These are phyloP conservation scores for Lolium perenne DNA, from an alignment of 176 grass and related monocot genomes.

Conservation along the genomic window DNA sequence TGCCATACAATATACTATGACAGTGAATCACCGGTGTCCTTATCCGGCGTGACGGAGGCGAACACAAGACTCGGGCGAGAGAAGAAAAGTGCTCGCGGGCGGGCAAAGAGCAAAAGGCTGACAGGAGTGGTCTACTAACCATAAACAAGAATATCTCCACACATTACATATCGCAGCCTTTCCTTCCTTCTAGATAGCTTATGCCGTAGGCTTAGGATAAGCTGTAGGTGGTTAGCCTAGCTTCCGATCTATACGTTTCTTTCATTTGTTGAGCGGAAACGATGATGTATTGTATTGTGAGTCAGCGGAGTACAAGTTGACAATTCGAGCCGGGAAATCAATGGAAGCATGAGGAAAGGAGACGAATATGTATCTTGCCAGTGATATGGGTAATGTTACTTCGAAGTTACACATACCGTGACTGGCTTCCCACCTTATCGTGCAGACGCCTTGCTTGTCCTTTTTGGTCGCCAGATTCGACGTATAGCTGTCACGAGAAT, in stretches of 20 bases:
- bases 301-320: background rate
- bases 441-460: no score
- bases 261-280: constrained; percentile 41
- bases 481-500: no score
- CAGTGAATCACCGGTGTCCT: constrained; percentile 27
- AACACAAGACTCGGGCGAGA: background rate
- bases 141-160: constrained; percentile 30
- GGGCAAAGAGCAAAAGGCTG: background rate
- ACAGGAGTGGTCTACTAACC: constrained; percentile 11
- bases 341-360: background rate
- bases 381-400: no score
- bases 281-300: constrained; percentile 10
- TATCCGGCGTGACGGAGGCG: constrained; percentile 21
- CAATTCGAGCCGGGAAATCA: background rate
- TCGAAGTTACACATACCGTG: no score
- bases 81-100: background rate
- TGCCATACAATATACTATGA: background rate
- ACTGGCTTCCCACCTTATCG: no score
- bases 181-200: constrained; percentile 31
- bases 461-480: no score
- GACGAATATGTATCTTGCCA: no score
- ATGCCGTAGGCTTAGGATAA: constrained; percentile 37
- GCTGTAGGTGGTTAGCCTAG: background rate
- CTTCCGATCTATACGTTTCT: constrained; percentile 24
- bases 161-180: background rate